Conservation (phyloP, 768 basidiomycete genomes). For the Cystoderma amianthinum region DNA sequence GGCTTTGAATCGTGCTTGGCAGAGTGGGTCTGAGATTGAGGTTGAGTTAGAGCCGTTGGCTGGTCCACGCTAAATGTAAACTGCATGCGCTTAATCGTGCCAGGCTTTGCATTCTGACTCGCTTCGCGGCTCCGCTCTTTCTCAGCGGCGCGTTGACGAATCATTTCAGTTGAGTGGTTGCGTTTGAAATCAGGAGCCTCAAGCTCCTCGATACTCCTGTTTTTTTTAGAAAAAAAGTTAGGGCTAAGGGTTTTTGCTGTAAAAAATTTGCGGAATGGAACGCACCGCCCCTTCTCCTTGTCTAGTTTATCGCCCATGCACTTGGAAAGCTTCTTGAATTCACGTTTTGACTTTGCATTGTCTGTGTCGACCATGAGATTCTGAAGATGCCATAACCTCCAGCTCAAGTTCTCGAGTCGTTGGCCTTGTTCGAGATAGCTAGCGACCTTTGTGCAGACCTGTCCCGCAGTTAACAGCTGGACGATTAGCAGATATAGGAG, state of each 20-base stretch:
- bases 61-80: slow-evolving; percentile 85
- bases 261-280: slow-evolving; percentile 10
- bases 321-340: slow-evolving; percentile 86
- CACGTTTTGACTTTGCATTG: slow-evolving; percentile 82
- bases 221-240: slow-evolving; percentile 11
- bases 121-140: slow-evolving; percentile 77
- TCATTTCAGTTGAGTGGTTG: slow-evolving; percentile 73
- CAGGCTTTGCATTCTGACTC: slow-evolving; percentile 52
- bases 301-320: slow-evolving; percentile 89
- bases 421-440: slow-evolving; percentile 88
- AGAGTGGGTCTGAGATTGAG: slow-evolving; percentile 30
- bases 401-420: slow-evolving; percentile 86
- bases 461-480: background rate
- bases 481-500: slow-evolving; percentile 5
- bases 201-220: slow-evolving; percentile 78
- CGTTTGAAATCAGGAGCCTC: slow-evolving; percentile 78
- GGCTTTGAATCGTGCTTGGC: slow-evolving; percentile 66
- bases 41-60: slow-evolving; percentile 33
- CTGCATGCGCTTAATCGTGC: slow-evolving; percentile 83
- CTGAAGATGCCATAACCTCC: slow-evolving; percentile 91
- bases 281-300: slow-evolving; percentile 87
- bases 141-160: slow-evolving; percentile 74
- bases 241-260: slow-evolving; percentile 23
- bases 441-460: slow-evolving; percentile 90
- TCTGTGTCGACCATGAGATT: slow-evolving; percentile 88